Conservation (phyloP, 2,329 filamentous ascomycete species). For the Penicillium olsonii region DNA sequence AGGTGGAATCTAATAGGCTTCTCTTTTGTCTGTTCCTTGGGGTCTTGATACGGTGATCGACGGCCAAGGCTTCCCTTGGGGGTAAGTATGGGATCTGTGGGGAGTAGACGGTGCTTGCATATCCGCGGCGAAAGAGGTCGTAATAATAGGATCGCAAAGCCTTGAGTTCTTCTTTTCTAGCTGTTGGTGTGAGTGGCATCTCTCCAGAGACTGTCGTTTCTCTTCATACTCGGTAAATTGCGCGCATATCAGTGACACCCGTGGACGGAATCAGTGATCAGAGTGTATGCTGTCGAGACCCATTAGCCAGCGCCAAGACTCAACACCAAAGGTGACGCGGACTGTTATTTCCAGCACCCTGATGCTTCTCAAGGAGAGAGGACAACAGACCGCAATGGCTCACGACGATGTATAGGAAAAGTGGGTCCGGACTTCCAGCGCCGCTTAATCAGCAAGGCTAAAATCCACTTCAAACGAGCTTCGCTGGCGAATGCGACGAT, state of each 20-base stretch:
- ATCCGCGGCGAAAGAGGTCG: no score
- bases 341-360: background rate
- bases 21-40: background rate
- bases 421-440: background rate
- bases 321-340: background rate
- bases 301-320: background rate
- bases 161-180: background rate
- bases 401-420: background rate
- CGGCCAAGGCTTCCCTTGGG: background rate
- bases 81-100: background rate
- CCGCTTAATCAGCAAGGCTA: constrained; percentile 4
- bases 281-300: no score
- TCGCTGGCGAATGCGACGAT: background rate
- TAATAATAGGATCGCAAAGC: no score
- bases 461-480: background rate
- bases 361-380: no score
- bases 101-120: no score
- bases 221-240: no score
- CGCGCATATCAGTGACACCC: no score
- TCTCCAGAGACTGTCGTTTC: no score
- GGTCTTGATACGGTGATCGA: background rate
- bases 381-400: no score
- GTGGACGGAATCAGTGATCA: no score
- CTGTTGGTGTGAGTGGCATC: no score
- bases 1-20: background rate